Evolutionary conservation across 768 basidiomycete species (phyloP), one percentile per base, ranked within the genome.

Genomic region (Suillus subluteus): DNA sequence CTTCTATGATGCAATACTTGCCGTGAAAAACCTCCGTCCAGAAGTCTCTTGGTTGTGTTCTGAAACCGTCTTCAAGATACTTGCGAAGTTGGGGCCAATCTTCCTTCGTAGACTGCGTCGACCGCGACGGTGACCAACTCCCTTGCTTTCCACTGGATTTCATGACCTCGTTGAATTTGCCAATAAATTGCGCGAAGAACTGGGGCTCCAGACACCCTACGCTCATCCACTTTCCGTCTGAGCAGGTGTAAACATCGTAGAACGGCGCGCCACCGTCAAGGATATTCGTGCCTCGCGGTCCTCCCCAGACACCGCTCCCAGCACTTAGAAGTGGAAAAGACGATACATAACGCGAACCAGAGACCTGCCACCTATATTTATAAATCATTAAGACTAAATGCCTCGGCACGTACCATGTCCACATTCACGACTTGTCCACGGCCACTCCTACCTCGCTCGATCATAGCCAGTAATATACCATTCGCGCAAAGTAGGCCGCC

Each of bases 231-330:
- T 83, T 79, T 1, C 88, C 89, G 73, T 91, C 91, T 65, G 86
- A 81, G 73, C 92, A 94, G 0, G 83, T 82, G 71, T 95, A 94
- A 12, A 91, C 78, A 66, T 82, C 83, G 72, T 95, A 95, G 79
- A 88, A 94, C 0, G 93, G 93, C 6, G 91, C 84, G 4, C 91
- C 92, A 0, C 91, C 91, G 69, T 93, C 93, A 26, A 95, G 84
- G 1, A 83, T 52, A 70, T 91, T 90, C 6, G 77, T 75, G 26
- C 90, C 90, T 63, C 89, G 82, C 30, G 77, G 75, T 32, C 78
- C 78, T 26, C 74, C 73, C 68, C 84, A 83, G 44, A 82, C 78
- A 18, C 70, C 64, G 23, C 71, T 5, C 58, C 79, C 68, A 52
- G 73, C 43, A 68, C 85, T 82, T 41, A 91, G 76, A 18, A 94